A percentile compares a stretch with the other conserved stretches of the same genome.
Evolutionary conservation across 495 filamentous ascomycete species (phyloP).

Genomic region (Aspergillus sclerotioniger): DNA sequence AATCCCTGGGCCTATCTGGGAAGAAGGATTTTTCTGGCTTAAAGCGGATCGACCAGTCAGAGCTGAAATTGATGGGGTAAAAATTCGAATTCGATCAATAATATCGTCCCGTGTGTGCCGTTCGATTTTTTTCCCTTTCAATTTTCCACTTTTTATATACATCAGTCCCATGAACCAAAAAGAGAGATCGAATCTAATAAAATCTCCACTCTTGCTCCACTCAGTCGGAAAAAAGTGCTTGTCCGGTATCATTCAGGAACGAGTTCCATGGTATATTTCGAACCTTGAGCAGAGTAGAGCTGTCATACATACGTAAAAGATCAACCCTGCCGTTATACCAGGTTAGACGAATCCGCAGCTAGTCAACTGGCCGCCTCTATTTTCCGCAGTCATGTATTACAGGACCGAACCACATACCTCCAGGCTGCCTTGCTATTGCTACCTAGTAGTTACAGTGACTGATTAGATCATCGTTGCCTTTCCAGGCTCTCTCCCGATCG

Average conservation of each 20-base stretch:
- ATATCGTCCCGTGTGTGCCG: slow-evolving; percentile 18
- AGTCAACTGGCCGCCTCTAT: too few species aligned
- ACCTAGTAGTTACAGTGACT: too few species aligned
- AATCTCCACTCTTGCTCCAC: slow-evolving; percentile 29
- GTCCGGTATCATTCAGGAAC: slow-evolving; percentile 21
- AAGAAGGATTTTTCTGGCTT: slow-evolving; percentile 11
- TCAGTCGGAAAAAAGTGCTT: slow-evolving; percentile 38
- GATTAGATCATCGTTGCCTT: background rate
- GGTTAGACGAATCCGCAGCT: background rate
- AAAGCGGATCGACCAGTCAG: background rate
- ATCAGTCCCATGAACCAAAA: slow-evolving; percentile 21
- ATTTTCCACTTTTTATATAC: slow-evolving; percentile 18
- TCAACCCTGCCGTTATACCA: slow-evolving; percentile 4
- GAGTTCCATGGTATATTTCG: background rate
- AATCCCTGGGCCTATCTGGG: background rate
- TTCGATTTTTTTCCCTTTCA: slow-evolving; percentile 16
- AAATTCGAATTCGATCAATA: slow-evolving; percentile 4
- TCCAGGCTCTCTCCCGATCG: background rate
- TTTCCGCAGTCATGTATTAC: too few species aligned
- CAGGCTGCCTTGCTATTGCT: too few species aligned
- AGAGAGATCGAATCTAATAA: slow-evolving; percentile 38
- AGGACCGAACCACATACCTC: too few species aligned
- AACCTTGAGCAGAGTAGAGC: background rate
- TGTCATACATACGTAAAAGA: slow-evolving; percentile 13
- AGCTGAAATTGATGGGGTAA: background rate